These are phyloP conservation scores for Suillus decipiens DNA, from an alignment of 768 basidiomycete species.

Conservation along the genomic window DNA sequence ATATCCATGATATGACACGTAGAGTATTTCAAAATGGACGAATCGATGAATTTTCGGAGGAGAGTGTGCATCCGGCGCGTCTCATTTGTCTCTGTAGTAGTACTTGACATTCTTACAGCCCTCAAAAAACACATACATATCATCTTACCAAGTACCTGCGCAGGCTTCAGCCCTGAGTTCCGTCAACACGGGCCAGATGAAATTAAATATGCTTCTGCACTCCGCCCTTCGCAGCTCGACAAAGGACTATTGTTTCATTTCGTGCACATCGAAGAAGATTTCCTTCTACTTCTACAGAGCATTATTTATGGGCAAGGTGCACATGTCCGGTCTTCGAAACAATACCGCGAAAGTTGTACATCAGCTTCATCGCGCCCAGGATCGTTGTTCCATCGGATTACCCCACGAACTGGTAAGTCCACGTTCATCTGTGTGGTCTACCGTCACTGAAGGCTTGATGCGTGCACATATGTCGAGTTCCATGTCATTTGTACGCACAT, in stretches of 20 bases:
- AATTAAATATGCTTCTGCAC: background rate
- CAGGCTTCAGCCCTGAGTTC: background rate
- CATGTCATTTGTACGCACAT: slow-evolving; percentile 14
- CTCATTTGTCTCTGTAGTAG: too few relatives aligned
- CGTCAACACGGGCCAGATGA: background rate
- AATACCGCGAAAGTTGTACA: background rate
- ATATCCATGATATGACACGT: background rate
- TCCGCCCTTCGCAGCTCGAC: background rate
- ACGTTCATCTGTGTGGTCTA: slow-evolving; percentile 23
- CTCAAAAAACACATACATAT: background rate
- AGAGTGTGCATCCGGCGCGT: background rate
- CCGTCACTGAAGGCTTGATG: slow-evolving; percentile 27
- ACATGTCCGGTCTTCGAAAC: background rate
- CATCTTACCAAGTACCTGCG: background rate
- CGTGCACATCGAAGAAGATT: background rate
- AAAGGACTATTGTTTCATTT: background rate
- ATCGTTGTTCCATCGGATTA: slow-evolving; percentile 15
- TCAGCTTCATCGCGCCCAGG: background rate
- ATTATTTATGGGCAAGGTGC: background rate
- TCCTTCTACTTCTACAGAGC: background rate
- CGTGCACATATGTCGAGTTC: slow-evolving; percentile 33
- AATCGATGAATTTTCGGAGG: background rate
- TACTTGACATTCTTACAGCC: background rate
- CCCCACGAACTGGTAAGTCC: slow-evolving; percentile 20
- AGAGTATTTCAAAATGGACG: background rate